A percentile compares a stretch with the other conserved stretches of the same genome.
Evolutionary conservation across 2,329 filamentous ascomycete species (phyloP).

Genomic region (Fusarium globosum): DNA sequence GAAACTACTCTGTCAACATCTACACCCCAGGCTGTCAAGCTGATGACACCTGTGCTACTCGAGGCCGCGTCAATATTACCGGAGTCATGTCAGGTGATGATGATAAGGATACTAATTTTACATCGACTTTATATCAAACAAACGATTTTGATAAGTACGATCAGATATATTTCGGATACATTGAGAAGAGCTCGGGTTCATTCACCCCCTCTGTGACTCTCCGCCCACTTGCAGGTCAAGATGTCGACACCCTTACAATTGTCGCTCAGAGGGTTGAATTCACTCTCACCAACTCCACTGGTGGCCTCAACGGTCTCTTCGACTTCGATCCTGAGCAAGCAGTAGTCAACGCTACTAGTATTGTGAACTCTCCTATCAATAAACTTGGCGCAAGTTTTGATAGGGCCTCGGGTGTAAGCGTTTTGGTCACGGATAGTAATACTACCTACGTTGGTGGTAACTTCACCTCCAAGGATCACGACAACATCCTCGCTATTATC

Average conservation of each 20-base stretch:
- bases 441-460: slow-evolving; percentile 84
- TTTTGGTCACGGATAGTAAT: slow-evolving; percentile 73
- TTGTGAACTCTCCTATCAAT: slow-evolving; percentile 80
- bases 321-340: slow-evolving; percentile 77
- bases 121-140: slow-evolving; percentile 81
- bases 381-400: slow-evolving; percentile 78
- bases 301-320: slow-evolving; percentile 88
- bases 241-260: slow-evolving; percentile 72
- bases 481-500: slow-evolving; percentile 82
- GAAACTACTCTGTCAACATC: slow-evolving; percentile 90
- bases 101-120: slow-evolving; percentile 59
- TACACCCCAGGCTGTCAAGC: slow-evolving; percentile 92
- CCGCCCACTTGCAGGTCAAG: slow-evolving; percentile 73
- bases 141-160: slow-evolving; percentile 99
- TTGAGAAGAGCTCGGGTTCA: slow-evolving; percentile 77
- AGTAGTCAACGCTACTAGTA: slow-evolving; percentile 68
- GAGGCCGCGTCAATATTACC: slow-evolving; percentile 86
- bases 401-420: slow-evolving; percentile 73
- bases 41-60: slow-evolving; percentile 78
- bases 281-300: slow-evolving; percentile 76
- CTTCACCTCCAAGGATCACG: slow-evolving; percentile 75
- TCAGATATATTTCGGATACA: slow-evolving; percentile 84
- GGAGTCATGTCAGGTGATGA: slow-evolving; percentile 70
- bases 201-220: slow-evolving; percentile 88
- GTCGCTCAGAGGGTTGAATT: slow-evolving; percentile 94